Percentiles rank a stretch among this genome's conserved stretches.
Conservation (phyloP, 2,329 filamentous ascomycete genomes). For the Colletotrichum chlorophyti region DNA sequence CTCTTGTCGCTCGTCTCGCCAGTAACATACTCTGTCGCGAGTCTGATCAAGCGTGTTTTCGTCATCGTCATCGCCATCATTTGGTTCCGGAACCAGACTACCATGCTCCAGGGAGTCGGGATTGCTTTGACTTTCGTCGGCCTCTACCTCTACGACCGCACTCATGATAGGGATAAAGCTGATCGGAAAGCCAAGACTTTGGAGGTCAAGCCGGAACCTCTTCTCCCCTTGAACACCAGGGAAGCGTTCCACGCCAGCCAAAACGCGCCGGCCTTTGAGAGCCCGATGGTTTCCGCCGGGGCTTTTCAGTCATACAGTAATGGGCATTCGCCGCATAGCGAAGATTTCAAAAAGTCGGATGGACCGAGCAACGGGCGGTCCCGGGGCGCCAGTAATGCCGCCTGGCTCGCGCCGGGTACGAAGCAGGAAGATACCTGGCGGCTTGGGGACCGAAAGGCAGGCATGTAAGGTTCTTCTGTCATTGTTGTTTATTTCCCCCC, state of each 20-base stretch:
- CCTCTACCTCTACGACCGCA: slow-evolving; percentile 94
- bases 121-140: slow-evolving; percentile 91
- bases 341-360: slow-evolving; percentile 65
- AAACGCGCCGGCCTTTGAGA: slow-evolving; percentile 45
- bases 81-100: slow-evolving; percentile 95
- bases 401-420: slow-evolving; percentile 81
- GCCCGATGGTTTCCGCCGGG: slow-evolving; percentile 35
- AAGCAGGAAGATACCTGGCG: slow-evolving; percentile 87
- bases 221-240: slow-evolving; percentile 71
- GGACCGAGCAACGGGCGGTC: slow-evolving; percentile 48
- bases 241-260: slow-evolving; percentile 40
- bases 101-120: slow-evolving; percentile 79
- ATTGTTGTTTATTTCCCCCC: neutral
- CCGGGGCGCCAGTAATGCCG: slow-evolving; percentile 54
- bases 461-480: slow-evolving; percentile 27
- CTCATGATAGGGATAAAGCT: slow-evolving; percentile 84
- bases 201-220: slow-evolving; percentile 54
- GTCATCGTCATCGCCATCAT: slow-evolving; percentile 94
- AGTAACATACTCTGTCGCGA: slow-evolving; percentile 96
- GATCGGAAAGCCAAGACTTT: slow-evolving; percentile 81
- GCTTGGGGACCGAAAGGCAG: slow-evolving; percentile 41
- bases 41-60: slow-evolving; percentile 95
- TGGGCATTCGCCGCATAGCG: slow-evolving; percentile 47
- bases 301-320: slow-evolving; percentile 47
- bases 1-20: slow-evolving; percentile 92